Percentiles rank a stretch among this genome's conserved stretches.
These are phyloP conservation scores for Jimgerdemannia lactiflua DNA, from an alignment of 192 early-diverging fungal genomes.

Conservation along the genomic window DNA sequence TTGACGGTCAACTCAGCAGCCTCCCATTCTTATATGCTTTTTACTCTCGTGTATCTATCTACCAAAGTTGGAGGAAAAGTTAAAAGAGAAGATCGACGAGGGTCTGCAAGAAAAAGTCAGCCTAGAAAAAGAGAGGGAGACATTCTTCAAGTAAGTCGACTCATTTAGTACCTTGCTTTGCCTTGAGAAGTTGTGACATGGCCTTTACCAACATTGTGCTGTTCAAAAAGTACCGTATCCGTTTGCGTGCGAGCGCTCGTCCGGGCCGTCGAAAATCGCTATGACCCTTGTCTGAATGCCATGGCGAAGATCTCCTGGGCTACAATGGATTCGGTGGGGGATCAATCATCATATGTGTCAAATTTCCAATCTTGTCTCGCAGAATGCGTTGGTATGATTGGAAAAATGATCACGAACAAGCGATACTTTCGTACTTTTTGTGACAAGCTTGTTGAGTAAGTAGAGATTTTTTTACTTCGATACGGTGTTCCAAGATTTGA, in stretches of 20 bases:
- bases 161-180: background rate
- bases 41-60: background rate
- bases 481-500: too few relatives aligned
- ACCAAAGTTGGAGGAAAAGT: slow-evolving; percentile 81
- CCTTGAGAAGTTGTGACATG: slow-evolving; percentile 6
- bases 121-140: slow-evolving; percentile 74
- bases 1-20: background rate
- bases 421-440: slow-evolving; percentile 87
- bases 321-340: slow-evolving; percentile 82
- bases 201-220: background rate
- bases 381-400: slow-evolving; percentile 51
- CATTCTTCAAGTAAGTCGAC: slow-evolving; percentile 65
- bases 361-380: slow-evolving; percentile 58
- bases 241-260: slow-evolving; percentile 67
- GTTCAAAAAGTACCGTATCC: slow-evolving; percentile 49
- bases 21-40: background rate
- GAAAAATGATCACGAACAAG: slow-evolving; percentile 60
- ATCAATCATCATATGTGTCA: slow-evolving; percentile 88
- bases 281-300: slow-evolving; percentile 64
- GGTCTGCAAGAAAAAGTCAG: slow-evolving; percentile 66
- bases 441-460: slow-evolving; percentile 90
- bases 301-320: slow-evolving; percentile 85
- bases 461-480: background rate
- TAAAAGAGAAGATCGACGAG: slow-evolving; percentile 79
- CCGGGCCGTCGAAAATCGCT: slow-evolving; percentile 57